Evolutionary conservation across 768 basidiomycete genomes (phyloP), one percentile per base, ranked within the genome.

Genomic region (Sporobolomyces roseus): DNA sequence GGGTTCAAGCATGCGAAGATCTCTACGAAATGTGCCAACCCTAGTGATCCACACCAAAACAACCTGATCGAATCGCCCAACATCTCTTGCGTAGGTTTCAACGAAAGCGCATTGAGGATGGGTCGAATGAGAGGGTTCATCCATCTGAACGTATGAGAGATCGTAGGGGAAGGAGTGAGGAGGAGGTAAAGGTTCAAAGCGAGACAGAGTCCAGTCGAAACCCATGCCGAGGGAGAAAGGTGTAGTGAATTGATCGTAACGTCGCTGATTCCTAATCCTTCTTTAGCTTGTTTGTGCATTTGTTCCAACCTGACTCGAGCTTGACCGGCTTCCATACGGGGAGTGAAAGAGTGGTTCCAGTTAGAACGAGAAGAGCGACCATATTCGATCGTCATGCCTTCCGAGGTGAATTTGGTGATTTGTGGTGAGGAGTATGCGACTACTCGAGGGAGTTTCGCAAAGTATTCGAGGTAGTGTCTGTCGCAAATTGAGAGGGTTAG

Each of bases 381-480:
- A 32, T 60, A 60, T 33, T 48, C 58, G 45, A 60, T 21, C 1
- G 58, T 46, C 58, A 60, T 60, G 2, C 29, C 33, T n/a, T 46
- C 43, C 1, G 43, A 21, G 27, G 30, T 4, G 58, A 60, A 60
- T 13, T 60, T 45, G 19, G 45, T 48, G 30, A 60, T 60, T 33
- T n/a, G 29, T 7, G 58, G 58, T 23, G 48, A 48, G 21, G 58
- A 25, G 45, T 48, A 48, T 17, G 58, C 58, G 45, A 48, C 30
- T 3, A 30, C 10, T 5, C 21, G 43, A 21, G 58, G n/a, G 3
- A 8, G 29, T 23, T 45, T 7, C 21, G n/a, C 58, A 48, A 60
- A 60, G 58, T 60, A 60, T 33, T 60, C 58, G 58, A 60, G 58
- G 21, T 60, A 60, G 32, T 60, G 58, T 27, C 58, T 60, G 45